Evolutionary conservation across 768 basidiomycete species (phyloP).

Genomic region (Tricholoma sp.): DNA sequence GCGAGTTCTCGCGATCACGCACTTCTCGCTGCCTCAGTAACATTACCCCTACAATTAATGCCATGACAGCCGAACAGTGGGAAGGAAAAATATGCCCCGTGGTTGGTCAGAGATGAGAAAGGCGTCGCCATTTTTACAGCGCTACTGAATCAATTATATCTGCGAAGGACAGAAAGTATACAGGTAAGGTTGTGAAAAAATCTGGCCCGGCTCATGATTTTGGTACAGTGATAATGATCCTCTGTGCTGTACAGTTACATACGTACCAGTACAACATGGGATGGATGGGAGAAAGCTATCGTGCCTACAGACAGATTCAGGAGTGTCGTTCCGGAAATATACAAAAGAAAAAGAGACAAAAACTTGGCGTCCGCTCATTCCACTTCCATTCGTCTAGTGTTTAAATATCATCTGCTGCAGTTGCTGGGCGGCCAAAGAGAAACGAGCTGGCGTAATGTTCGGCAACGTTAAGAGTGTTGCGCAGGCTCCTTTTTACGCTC

Average conservation of each 20-base stretch:
- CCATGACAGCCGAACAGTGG: too few species aligned
- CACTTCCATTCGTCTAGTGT: slow-evolving; percentile 6
- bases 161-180: too few species aligned
- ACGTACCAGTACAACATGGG: background rate
- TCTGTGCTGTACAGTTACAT: background rate
- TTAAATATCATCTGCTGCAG: slow-evolving; percentile 15
- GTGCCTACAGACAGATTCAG: slow-evolving; percentile 2
- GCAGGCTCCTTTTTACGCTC: slow-evolving; percentile 59
- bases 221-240: background rate
- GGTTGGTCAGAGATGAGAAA: too few species aligned
- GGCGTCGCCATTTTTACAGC: too few species aligned
- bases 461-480: slow-evolving; percentile 64
- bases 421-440: slow-evolving; percentile 53
- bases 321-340: background rate
- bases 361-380: slow-evolving; percentile 8
- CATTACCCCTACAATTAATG: too few species aligned
- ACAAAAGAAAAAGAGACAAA: background rate
- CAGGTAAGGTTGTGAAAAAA: too few species aligned
- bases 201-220: background rate
- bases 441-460: slow-evolving; percentile 66
- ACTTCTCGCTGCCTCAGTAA: too few species aligned
- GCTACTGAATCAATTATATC: too few species aligned
- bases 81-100: too few species aligned
- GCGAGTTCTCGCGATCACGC: too few species aligned
- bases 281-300: background rate